Conservation (phyloP, 805 yeast genomes). For the Starmera amethionina region DNA sequence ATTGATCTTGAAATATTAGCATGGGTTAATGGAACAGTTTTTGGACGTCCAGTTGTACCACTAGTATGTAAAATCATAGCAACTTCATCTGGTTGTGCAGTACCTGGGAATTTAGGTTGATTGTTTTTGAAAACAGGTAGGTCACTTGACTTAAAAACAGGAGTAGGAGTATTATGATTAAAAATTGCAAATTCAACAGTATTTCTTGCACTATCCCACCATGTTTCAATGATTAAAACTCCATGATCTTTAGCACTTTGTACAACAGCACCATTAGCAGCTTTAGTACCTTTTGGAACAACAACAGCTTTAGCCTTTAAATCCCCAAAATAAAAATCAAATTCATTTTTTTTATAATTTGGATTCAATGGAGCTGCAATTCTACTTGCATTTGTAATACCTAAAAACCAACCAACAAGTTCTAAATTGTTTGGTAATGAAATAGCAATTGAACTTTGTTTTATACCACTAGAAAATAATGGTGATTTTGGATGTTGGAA, state of each 20-base stretch:
- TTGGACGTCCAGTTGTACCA: slow-evolving; percentile 72
- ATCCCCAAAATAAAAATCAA: slow-evolving; percentile 56
- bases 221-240: slow-evolving; percentile 42
- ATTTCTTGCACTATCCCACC: slow-evolving; percentile 30
- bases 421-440: slow-evolving; percentile 55
- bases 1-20: slow-evolving; percentile 51
- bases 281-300: slow-evolving; percentile 43
- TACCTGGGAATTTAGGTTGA: slow-evolving; percentile 27
- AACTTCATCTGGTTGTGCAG: slow-evolving; percentile 37
- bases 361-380: slow-evolving; percentile 67
- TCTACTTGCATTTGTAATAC: slow-evolving; percentile 43
- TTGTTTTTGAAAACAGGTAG: slow-evolving; percentile 23
- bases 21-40: slow-evolving; percentile 66
- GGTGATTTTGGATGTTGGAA: slow-evolving; percentile 33
- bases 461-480: slow-evolving; percentile 20
- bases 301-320: slow-evolving; percentile 46
- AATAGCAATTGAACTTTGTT: slow-evolving; percentile 44
- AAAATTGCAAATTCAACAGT: slow-evolving; percentile 32
- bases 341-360: slow-evolving; percentile 48
- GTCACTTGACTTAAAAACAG: slow-evolving; percentile 19
- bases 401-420: slow-evolving; percentile 44
- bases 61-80: slow-evolving; percentile 65
- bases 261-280: slow-evolving; percentile 30
- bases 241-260: slow-evolving; percentile 39
- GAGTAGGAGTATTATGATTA: slow-evolving; percentile 13